Percentiles rank a stretch among this genome's conserved stretches.
Evolutionary conservation across 2,329 filamentous ascomycete species (phyloP).

Genomic region (Talaromyces sp.): DNA sequence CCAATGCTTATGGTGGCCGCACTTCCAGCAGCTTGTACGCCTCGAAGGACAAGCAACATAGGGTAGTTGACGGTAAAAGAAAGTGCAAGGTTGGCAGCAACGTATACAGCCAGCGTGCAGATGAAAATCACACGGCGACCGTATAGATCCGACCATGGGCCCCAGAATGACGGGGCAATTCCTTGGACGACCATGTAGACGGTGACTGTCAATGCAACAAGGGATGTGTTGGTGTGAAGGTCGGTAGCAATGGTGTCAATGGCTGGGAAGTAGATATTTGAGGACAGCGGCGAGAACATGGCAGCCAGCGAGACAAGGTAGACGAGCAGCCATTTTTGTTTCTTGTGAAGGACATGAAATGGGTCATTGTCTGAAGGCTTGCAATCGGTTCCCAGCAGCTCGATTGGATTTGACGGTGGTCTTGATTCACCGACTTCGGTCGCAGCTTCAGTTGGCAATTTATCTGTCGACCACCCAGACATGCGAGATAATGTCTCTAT

Average conservation of each 20-base stretch:
- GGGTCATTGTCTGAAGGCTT: background rate
- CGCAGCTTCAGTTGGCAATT: background rate
- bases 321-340: conserved; percentile 34
- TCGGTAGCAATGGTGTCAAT: conserved; percentile 19
- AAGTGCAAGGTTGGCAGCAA: conserved; percentile 27
- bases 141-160: conserved; percentile 24
- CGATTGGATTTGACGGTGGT: background rate
- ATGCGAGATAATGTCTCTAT: no score
- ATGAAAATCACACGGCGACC: conserved; percentile 28
- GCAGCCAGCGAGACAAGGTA: conserved; percentile 35
- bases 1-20: conserved; percentile 24
- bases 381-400: background rate
- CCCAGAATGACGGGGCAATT: conserved; percentile 26
- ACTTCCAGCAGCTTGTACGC: conserved; percentile 25
- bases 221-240: conserved; percentile 16
- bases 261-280: conserved; percentile 31
- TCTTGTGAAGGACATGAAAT: conserved; percentile 6
- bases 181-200: conserved; percentile 26
- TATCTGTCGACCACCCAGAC: background rate
- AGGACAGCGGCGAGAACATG: conserved; percentile 41
- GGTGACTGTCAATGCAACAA: conserved; percentile 27
- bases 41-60: conserved; percentile 25
- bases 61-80: conserved; percentile 25
- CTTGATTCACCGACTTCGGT: background rate
- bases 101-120: conserved; percentile 23